Evolutionary conservation across 202 grass and related monocot genomes (phyloP), one percentile per base, ranked within the genome.

Genomic region (Panicum virgatum): DNA sequence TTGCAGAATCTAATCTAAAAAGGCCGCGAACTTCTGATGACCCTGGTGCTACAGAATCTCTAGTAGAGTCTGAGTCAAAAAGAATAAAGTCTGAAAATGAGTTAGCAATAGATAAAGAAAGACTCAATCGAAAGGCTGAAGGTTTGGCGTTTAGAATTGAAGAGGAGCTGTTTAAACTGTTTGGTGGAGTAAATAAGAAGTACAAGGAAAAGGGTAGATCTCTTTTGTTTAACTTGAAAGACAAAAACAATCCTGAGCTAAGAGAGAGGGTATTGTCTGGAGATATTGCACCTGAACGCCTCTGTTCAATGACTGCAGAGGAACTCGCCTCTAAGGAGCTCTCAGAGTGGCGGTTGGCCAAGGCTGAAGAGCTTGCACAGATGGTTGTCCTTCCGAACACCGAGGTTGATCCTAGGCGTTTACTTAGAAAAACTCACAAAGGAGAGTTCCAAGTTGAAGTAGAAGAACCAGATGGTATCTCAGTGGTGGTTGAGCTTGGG

Each of bases 161-260:
- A 86, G 86, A 90, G 58, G 96, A 96, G 53, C 75, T 99, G 39
- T 99, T 96, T 62, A 87, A 83, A 80, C 82, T 96, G 47, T 99
- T 94, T 85, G 87, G 89, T 62, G 93, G 96, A 78, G 96, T 99
- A 51, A 99, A 94, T 84, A 99, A 99, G 82, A 99, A 99, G 82
- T 99, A 99, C 68, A 99, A 92, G 80, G 96, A 99, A 86, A 90
- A 90, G 75, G 96, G 93, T 60, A 92, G 96, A 65, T 99, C 96
- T 77, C 89, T 99, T 73, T 82, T 94, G 58, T 99, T 99, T 56
- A 99, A 99, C 83, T 84, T 99, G 74, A 99, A 99, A 88, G 96
- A 99, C 86, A 92, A 77, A 76, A 90, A 29, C 75, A 99, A 99
- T 45, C 96, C 93, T 59, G 92, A 99, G 82, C 84, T 99, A 84